These are phyloP conservation scores for Skeletonema tropicum DNA, from an alignment of 108 stramenopile genomes.

Conservation along the genomic window DNA sequence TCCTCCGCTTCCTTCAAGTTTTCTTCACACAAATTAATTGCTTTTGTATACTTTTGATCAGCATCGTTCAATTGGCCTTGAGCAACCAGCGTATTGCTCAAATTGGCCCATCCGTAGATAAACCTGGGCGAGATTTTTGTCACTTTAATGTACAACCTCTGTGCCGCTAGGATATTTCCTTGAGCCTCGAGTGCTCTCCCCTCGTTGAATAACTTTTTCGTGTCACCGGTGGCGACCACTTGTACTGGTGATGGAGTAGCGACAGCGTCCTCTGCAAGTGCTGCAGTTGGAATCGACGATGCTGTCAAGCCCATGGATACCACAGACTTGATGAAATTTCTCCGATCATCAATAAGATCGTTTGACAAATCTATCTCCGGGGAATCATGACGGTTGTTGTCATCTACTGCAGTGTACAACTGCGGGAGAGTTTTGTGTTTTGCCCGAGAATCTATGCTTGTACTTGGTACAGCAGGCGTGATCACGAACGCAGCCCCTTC, in stretches of 20 bases:
- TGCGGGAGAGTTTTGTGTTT: background rate
- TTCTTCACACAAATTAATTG: conserved; percentile 72
- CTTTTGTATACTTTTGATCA: conserved; percentile 67
- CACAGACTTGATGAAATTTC: conserved; percentile 9
- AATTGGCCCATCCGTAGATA: conserved; percentile 82
- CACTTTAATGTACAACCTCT: conserved; percentile 75
- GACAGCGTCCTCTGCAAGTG: conserved; percentile 8
- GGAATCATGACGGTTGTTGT: background rate
- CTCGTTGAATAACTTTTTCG: conserved; percentile 71
- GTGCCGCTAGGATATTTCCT: conserved; percentile 78
- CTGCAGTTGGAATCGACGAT: background rate
- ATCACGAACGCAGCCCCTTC: background rate
- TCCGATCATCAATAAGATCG: background rate
- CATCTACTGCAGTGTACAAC: background rate
- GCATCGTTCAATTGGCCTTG: conserved; percentile 65
- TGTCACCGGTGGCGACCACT: conserved; percentile 34
- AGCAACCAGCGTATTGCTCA: conserved; percentile 82
- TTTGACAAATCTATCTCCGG: background rate
- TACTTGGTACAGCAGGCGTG: background rate
- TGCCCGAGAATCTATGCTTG: background rate
- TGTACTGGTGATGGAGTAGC: conserved; percentile 11
- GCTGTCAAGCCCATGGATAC: background rate
- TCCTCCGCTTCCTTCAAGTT: conserved; percentile 46
- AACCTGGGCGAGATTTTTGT: conserved; percentile 78
- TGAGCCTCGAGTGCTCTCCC: conserved; percentile 80